Evolutionary conservation across 2,329 filamentous ascomycete species (phyloP).

Genomic region (Ascochyta fabae): DNA sequence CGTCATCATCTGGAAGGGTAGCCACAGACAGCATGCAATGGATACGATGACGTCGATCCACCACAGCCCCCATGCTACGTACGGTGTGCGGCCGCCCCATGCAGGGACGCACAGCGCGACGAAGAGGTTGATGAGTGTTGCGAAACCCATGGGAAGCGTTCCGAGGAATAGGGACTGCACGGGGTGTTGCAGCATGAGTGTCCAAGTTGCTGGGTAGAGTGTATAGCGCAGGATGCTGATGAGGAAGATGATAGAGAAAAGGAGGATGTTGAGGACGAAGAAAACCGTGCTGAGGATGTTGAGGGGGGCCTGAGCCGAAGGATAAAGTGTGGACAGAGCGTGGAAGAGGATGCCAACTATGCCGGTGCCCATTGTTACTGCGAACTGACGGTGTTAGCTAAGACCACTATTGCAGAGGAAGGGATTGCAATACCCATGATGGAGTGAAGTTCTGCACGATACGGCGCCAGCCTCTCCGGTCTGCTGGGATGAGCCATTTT

Average conservation of each 20-base stretch:
- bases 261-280: slow-evolving; percentile 62
- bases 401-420: no score
- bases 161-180: slow-evolving; percentile 71
- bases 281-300: slow-evolving; percentile 64
- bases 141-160: slow-evolving; percentile 71
- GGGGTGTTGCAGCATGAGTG: slow-evolving; percentile 70
- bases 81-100: slow-evolving; percentile 62
- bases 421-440: slow-evolving; percentile 34
- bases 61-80: slow-evolving; percentile 57
- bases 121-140: slow-evolving; percentile 72
- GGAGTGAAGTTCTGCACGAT: slow-evolving; percentile 45
- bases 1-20: slow-evolving; percentile 43
- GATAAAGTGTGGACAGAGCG: slow-evolving; percentile 61
- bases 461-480: slow-evolving; percentile 38
- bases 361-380: slow-evolving; percentile 37
- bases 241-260: slow-evolving; percentile 62
- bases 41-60: slow-evolving; percentile 55
- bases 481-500: slow-evolving; percentile 34
- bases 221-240: slow-evolving; percentile 66
- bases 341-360: slow-evolving; percentile 63
- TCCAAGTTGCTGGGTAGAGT: slow-evolving; percentile 70
- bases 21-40: slow-evolving; percentile 48
- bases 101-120: slow-evolving; percentile 62
- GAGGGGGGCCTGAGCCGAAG: slow-evolving; percentile 55
- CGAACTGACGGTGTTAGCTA: slow-evolving; percentile 21